Conservation (phyloP, 805 yeast species). For the Nakazawaea pomicola region DNA sequence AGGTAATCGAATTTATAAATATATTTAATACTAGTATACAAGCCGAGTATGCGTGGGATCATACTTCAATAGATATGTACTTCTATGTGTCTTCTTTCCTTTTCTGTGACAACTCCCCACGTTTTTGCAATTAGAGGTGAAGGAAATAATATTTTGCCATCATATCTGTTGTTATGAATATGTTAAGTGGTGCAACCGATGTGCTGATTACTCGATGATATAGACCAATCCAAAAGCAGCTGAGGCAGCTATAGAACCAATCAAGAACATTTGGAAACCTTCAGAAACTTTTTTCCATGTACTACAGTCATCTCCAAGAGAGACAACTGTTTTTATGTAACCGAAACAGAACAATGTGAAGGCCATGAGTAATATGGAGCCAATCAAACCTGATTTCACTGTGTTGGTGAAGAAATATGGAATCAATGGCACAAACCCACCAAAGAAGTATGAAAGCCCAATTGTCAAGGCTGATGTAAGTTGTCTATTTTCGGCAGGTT, state of each 20-base stretch:
- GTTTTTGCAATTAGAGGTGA: no score
- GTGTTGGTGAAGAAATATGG: constrained; percentile 83
- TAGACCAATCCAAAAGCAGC: constrained; percentile 93
- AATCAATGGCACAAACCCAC: constrained; percentile 86
- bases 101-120: no score
- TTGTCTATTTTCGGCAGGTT: constrained; percentile 91
- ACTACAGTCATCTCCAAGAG: constrained; percentile 79
- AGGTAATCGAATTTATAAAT: background rate
- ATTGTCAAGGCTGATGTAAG: constrained; percentile 84
- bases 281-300: constrained; percentile 56
- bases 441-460: constrained; percentile 83
- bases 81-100: no score
- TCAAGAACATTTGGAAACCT: constrained; percentile 88
- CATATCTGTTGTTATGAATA: no score
- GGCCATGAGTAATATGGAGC: constrained; percentile 76
- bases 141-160: no score
- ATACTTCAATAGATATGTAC: no score
- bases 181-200: no score
- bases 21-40: no score
- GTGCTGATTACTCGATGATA: constrained; percentile 58
- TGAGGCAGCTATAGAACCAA: constrained; percentile 97
- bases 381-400: constrained; percentile 72
- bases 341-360: constrained; percentile 87
- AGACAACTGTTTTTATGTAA: constrained; percentile 73
- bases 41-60: no score